phyloP scores from a whole-genome alignment of 495 filamentous ascomycete genomes.

The Penicillium mononematosum region DNA sequence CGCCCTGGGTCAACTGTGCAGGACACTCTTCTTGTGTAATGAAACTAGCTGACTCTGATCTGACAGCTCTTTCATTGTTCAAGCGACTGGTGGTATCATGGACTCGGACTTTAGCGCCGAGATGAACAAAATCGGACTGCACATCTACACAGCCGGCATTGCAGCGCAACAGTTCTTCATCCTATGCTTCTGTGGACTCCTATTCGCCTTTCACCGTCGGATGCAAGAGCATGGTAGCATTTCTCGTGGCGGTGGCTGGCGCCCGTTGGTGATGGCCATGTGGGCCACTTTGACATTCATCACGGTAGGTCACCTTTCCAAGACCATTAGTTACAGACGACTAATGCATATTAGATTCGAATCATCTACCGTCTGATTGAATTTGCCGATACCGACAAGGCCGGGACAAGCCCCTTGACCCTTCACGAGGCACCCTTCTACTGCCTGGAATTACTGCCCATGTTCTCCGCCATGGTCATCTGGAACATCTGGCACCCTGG shows the following conservation, averaged over 20 bases:
- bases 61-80: conserved; percentile 53
- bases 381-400: conserved; percentile 40
- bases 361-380: conserved; percentile 59
- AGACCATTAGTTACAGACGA: too few species aligned
- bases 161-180: conserved; percentile 57
- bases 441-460: conserved; percentile 55
- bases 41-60: conserved; percentile 6
- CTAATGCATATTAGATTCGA: conserved; percentile 36
- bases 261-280: too few species aligned
- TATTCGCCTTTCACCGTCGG: conserved; percentile 39
- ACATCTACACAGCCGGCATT: conserved; percentile 58
- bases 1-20: too few species aligned
- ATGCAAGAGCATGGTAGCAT: conserved; percentile 32
- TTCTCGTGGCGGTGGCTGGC: too few species aligned
- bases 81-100: conserved; percentile 46
- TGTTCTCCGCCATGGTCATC: conserved; percentile 48
- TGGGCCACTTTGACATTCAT: conserved; percentile 36
- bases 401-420: conserved; percentile 33
- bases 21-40: too few species aligned
- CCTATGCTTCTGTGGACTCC: conserved; percentile 43
- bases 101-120: conserved; percentile 5
- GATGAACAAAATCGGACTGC: conserved; percentile 38
- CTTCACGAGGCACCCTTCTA: conserved; percentile 53
- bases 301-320: conserved; percentile 9
- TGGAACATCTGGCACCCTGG: conserved; percentile 54